Evolutionary conservation across 257 asterid genomes (phyloP).

Genomic region (Perilla frutescens): DNA sequence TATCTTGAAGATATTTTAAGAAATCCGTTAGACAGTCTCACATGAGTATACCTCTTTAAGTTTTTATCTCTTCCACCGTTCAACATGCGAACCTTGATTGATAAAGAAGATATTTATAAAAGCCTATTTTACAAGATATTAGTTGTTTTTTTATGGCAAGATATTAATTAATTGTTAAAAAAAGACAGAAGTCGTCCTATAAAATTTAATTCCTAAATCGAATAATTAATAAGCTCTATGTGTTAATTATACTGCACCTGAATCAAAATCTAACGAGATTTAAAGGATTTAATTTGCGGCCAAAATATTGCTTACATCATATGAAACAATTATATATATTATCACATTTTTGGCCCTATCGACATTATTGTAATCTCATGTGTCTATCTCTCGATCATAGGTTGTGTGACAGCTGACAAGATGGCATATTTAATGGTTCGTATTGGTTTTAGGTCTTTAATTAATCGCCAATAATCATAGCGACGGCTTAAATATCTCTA

Average conservation of each 20-base stretch:
- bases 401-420: constrained; percentile 22
- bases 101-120: no score
- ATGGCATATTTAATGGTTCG: constrained; percentile 26
- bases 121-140: no score
- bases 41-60: no score
- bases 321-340: background rate
- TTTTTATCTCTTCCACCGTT: no score
- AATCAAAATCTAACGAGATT: constrained; percentile 24
- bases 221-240: background rate
- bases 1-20: no score
- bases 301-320: background rate
- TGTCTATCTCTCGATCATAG: background rate
- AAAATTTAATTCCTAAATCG: no score
- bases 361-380: background rate
- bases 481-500: background rate
- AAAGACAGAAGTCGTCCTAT: no score
- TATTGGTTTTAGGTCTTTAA: background rate
- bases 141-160: no score
- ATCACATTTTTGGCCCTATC: background rate
- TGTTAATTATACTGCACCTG: background rate
- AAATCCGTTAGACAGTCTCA: no score
- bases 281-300: background rate
- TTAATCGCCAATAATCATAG: constrained; percentile 26
- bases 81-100: no score
- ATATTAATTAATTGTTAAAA: no score